phyloP scores from a whole-genome alignment of 2,329 filamentous ascomycete species.

The Rhytidhysteron rufulum region DNA sequence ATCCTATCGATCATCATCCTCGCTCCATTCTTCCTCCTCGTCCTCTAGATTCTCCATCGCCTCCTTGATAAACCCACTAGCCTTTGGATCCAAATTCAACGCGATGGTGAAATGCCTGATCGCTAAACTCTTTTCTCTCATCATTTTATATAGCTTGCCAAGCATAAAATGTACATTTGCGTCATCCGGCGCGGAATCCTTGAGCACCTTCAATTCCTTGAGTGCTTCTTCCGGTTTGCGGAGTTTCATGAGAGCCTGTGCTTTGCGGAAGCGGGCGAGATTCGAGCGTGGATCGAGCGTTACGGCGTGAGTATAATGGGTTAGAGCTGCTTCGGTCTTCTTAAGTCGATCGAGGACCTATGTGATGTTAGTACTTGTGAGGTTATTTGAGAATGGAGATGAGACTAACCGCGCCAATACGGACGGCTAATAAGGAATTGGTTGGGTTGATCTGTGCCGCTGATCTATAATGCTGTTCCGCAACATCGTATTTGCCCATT shows the following conservation, averaged over 20 bases:
- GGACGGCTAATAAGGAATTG: slow-evolving; percentile 88
- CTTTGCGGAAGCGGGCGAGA: slow-evolving; percentile 88
- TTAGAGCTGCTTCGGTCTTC: slow-evolving; percentile 71
- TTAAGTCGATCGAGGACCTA: slow-evolving; percentile 75
- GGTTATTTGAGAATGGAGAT: background rate
- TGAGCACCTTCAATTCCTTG: slow-evolving; percentile 79
- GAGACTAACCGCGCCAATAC: slow-evolving; percentile 71
- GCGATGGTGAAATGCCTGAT: slow-evolving; percentile 93
- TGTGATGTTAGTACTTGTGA: background rate
- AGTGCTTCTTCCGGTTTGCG: slow-evolving; percentile 67
- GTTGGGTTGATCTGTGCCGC: slow-evolving; percentile 88
- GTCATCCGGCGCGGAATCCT: slow-evolving; percentile 89
- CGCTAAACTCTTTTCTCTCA: slow-evolving; percentile 64
- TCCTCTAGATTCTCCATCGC: slow-evolving; percentile 90
- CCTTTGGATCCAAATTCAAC: slow-evolving; percentile 93
- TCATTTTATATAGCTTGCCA: slow-evolving; percentile 66
- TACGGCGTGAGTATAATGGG: slow-evolving; percentile 78
- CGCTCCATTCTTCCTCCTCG: slow-evolving; percentile 50
- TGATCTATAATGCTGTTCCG: slow-evolving; percentile 84
- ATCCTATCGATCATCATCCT: slow-evolving; percentile 34
- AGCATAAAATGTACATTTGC: slow-evolving; percentile 94
- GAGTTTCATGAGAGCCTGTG: slow-evolving; percentile 77
- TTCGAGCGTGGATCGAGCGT: slow-evolving; percentile 77
- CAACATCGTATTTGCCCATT: slow-evolving; percentile 84
- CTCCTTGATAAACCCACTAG: slow-evolving; percentile 91